Percentiles rank a stretch among this genome's conserved stretches.
Conservation (phyloP, 2,329 filamentous ascomycete genomes). For the Tolypocladium sp. region DNA sequence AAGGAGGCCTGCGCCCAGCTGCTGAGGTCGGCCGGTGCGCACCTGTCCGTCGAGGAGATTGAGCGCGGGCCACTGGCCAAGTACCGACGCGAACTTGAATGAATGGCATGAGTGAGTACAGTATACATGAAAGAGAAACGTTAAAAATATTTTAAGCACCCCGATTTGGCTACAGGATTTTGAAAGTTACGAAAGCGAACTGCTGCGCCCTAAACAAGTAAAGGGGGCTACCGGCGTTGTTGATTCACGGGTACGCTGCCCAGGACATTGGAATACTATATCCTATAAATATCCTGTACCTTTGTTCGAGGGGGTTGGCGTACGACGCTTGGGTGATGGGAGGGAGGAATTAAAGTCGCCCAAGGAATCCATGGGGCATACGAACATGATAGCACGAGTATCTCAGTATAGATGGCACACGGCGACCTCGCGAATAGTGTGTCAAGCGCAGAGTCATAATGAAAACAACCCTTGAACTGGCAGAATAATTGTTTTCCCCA, state of each 20-base stretch:
- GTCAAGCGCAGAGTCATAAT: too few species aligned
- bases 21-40: constrained; percentile 49
- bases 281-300: not conserved
- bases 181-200: not conserved
- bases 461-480: too few species aligned
- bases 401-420: not conserved
- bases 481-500: too few species aligned
- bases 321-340: not conserved
- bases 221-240: not conserved
- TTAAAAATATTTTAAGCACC: not conserved
- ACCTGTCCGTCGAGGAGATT: constrained; percentile 37
- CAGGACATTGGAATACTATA: not conserved
- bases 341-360: not conserved
- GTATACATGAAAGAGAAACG: not conserved
- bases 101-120: not conserved
- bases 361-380: not conserved
- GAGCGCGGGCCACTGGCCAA: constrained; percentile 17
- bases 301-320: too few species aligned
- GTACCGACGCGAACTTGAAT: constrained; percentile 4
- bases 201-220: not conserved
- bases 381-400: not conserved
- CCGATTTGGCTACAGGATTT: not conserved
- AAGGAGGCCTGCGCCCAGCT: constrained; percentile 43
- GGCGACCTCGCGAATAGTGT: not conserved
- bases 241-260: not conserved